Evolutionary conservation across 1,139 yeast genomes (phyloP).

Genomic region (Fermentozyma sake): DNA sequence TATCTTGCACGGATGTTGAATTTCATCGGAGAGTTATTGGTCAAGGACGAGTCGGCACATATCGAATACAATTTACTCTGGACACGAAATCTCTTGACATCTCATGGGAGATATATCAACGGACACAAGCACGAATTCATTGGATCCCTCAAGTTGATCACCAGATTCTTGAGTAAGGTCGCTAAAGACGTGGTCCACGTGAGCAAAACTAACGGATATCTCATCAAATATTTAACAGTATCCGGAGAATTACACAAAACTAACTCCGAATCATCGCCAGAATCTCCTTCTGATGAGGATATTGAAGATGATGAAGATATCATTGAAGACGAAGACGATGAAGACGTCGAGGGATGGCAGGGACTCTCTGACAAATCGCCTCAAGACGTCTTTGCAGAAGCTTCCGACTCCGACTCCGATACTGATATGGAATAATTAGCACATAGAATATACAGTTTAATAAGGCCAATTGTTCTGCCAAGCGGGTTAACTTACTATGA

Average conservation of each 20-base stretch:
- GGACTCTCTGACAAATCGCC: not conserved
- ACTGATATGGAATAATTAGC: not conserved
- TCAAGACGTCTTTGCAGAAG: not conserved
- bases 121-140: constrained; percentile 60
- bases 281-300: constrained; percentile 8
- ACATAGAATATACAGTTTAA: not conserved
- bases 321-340: constrained; percentile 15
- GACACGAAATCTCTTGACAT: constrained; percentile 63
- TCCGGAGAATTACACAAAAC: constrained; percentile 16
- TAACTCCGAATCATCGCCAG: constrained; percentile 14
- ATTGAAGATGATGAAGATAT: constrained; percentile 14
- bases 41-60: constrained; percentile 65
- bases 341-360: constrained; percentile 4
- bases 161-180: constrained; percentile 67
- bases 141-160: constrained; percentile 65
- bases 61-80: constrained; percentile 80
- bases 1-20: constrained; percentile 65
- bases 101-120: constrained; percentile 76
- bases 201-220: constrained; percentile 52
- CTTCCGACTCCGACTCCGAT: not conserved
- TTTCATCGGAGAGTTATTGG: constrained; percentile 67
- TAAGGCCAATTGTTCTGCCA: too few relatives aligned
- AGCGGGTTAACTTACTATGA: too few relatives aligned
- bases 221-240: constrained; percentile 37
- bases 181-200: constrained; percentile 68